phyloP scores from a whole-genome alignment of 75 land plant species.

The Chamaecyparis obtusa region DNA sequence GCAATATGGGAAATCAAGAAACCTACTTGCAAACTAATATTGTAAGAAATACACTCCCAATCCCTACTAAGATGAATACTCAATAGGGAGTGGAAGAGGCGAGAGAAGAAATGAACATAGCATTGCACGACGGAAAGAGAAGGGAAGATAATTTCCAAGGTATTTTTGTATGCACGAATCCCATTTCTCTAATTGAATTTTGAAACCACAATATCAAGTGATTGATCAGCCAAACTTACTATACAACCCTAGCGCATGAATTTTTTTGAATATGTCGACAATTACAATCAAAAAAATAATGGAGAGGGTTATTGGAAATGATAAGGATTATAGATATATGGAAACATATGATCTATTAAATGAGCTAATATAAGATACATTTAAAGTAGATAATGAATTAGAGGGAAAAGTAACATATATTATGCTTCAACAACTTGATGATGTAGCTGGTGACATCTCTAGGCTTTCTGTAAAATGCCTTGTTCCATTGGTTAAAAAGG shows the following conservation, averaged over 20 bases:
- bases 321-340: slow-evolving; percentile 98
- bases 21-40: too few relatives aligned
- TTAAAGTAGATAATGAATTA: slow-evolving; percentile 75
- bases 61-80: too few relatives aligned
- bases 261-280: slow-evolving; percentile 58
- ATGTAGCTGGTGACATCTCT: slow-evolving; percentile 94
- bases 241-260: not conserved
- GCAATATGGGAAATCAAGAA: too few relatives aligned
- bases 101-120: too few relatives aligned
- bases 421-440: slow-evolving; percentile 94
- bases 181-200: not conserved
- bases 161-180: too few relatives aligned
- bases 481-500: slow-evolving; percentile 95
- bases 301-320: slow-evolving; percentile 92
- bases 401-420: slow-evolving; percentile 71
- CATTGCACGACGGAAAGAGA: too few relatives aligned
- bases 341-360: slow-evolving; percentile 96
- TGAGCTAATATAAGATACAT: slow-evolving; percentile 81
- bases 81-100: too few relatives aligned
- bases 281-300: slow-evolving; percentile 54
- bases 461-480: slow-evolving; percentile 96
- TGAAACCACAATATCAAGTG: slow-evolving; percentile 22
- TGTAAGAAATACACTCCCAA: too few relatives aligned
- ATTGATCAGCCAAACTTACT: not conserved
- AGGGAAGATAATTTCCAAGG: too few relatives aligned